Conservation (phyloP, 2,329 filamentous ascomycete species). For the Myriosclerotinia scirpicola region DNA sequence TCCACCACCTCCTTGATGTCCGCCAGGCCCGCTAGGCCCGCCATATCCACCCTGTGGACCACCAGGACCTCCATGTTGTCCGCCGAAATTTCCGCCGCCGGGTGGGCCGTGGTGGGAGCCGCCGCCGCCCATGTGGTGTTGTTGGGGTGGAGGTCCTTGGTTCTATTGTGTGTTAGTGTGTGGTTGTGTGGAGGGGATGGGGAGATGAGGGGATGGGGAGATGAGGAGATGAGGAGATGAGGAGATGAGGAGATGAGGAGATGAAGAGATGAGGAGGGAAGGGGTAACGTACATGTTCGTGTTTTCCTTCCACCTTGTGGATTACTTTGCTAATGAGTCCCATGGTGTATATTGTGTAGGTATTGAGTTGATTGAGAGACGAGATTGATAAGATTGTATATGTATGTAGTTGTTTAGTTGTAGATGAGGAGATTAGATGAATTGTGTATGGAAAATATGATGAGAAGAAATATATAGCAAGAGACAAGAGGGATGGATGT, state of each 20-base stretch:
- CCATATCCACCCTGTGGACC: not conserved
- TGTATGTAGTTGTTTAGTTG: no score
- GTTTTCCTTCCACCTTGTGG: slow-evolving; percentile 15
- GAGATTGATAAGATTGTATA: not conserved
- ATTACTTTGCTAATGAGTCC: slow-evolving; percentile 12
- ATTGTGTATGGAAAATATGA: no score
- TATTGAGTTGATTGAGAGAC: not conserved
- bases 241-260: not conserved
- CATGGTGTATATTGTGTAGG: not conserved
- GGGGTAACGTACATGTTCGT: not conserved
- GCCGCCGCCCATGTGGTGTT: slow-evolving; percentile 5
- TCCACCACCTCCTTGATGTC: not conserved
- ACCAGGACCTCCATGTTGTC: not conserved
- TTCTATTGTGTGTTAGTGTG: not conserved
- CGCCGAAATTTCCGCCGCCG: not conserved
- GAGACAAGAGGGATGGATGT: not conserved
- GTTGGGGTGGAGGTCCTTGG: not conserved
- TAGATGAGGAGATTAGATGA: not conserved
- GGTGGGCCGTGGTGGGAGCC: not conserved
- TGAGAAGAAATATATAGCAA: not conserved
- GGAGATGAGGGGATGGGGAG: not conserved
- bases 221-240: not conserved
- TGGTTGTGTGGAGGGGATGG: not conserved
- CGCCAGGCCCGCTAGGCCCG: not conserved
- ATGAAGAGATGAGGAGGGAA: no score